Conservation (phyloP, 2,329 filamentous ascomycete genomes). For the Paecilomyces dactylethromorphus region DNA sequence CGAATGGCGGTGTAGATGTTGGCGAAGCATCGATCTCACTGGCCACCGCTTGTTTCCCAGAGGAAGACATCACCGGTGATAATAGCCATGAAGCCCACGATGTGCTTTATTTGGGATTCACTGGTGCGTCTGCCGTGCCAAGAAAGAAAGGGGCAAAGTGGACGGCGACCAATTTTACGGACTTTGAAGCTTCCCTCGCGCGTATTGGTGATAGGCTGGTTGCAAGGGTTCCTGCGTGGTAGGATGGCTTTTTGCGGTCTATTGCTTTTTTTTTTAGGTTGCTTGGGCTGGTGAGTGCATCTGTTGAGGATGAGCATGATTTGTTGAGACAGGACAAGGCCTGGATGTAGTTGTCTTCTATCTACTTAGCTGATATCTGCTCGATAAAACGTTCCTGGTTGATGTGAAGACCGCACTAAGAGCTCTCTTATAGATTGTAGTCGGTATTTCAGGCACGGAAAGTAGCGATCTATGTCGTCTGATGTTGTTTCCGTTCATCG, state of each 20-base stretch:
- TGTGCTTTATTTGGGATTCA: slow-evolving; percentile 58
- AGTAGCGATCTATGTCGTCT: not conserved
- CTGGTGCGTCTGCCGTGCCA: slow-evolving; percentile 50
- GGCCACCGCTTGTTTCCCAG: slow-evolving; percentile 52
- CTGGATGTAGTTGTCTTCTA: no score
- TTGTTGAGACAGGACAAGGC: no score
- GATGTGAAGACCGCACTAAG: no score
- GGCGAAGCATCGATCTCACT: slow-evolving; percentile 55
- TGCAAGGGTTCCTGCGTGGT: not conserved
- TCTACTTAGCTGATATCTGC: no score
- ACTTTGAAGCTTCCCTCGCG: slow-evolving; percentile 36
- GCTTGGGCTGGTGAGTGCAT: not conserved
- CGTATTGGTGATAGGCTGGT: slow-evolving; percentile 12
- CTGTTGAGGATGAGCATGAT: no score
- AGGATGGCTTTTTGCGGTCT: not conserved
- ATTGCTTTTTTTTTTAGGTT: not conserved
- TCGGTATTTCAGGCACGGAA: no score
- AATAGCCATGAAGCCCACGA: slow-evolving; percentile 52
- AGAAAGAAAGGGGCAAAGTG: slow-evolving; percentile 49
- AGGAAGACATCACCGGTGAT: slow-evolving; percentile 46
- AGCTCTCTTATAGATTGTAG: no score
- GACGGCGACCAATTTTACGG: slow-evolving; percentile 42
- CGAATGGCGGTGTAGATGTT: slow-evolving; percentile 51
- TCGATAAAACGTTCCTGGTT: no score
- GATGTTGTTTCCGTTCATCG: not conserved